phyloP scores from a whole-genome alignment of 2,329 filamentous ascomycete species.

The Tolypocladium nubicola region DNA sequence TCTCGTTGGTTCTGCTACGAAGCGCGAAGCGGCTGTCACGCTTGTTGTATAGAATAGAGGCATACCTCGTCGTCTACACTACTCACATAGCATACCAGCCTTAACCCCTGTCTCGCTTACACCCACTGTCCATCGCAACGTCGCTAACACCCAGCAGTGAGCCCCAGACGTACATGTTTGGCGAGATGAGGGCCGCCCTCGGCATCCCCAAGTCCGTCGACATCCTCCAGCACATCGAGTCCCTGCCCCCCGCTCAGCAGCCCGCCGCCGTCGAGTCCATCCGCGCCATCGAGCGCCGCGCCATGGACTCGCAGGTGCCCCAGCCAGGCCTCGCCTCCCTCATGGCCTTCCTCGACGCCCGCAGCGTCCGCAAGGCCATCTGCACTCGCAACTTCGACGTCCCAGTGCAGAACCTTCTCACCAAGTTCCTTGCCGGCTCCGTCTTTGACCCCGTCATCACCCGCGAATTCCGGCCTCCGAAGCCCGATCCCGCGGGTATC shows the following conservation, averaged over 20 bases:
- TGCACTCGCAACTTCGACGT: conserved; percentile 90
- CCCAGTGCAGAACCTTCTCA: conserved; percentile 64
- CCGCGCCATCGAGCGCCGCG: conserved; percentile 65
- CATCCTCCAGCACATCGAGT: conserved; percentile 81
- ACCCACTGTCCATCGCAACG: background rate
- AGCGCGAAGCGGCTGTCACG: background rate
- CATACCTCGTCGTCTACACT: too few species aligned
- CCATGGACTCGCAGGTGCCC: conserved; percentile 70
- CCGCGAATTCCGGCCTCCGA: conserved; percentile 70
- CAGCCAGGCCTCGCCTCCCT: conserved; percentile 70
- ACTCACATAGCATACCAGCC: background rate
- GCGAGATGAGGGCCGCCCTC: conserved; percentile 68
- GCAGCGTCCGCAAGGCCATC: conserved; percentile 64
- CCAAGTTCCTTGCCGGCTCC: conserved; percentile 59
- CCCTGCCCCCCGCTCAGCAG: conserved; percentile 51
- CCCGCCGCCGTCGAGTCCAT: conserved; percentile 61
- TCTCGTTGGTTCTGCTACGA: background rate
- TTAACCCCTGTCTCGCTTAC: background rate
- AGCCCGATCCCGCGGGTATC: conserved; percentile 81
- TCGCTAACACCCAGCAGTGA: conserved; percentile 39
- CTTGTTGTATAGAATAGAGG: background rate
- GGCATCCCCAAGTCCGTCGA: conserved; percentile 63
- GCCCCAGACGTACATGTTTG: conserved; percentile 94
- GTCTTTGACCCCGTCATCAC: conserved; percentile 74
- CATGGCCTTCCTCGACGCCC: conserved; percentile 70